These are phyloP conservation scores for Trapa bicornis DNA, from an alignment of 345 rosid species.

Conservation along the genomic window DNA sequence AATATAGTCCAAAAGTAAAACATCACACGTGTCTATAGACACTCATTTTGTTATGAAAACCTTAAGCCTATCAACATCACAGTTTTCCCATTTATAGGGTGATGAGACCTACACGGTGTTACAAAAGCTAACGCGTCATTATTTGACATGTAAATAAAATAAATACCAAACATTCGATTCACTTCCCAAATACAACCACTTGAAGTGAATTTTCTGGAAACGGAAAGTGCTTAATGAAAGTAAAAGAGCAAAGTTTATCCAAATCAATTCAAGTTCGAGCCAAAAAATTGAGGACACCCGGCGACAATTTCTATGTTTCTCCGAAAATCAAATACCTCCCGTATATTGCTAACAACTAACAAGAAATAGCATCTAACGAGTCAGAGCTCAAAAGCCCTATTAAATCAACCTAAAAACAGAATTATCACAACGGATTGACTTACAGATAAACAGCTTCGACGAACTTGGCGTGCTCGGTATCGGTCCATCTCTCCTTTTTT, in stretches of 20 bases:
- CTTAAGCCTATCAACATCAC: no score
- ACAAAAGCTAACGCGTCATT: no score
- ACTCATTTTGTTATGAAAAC: no score
- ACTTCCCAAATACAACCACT: background rate
- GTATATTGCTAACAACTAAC: background rate
- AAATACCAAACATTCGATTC: background rate
- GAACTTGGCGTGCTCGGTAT: constrained; percentile 91
- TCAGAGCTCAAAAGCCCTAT: no score
- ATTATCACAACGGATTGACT: constrained; percentile 6
- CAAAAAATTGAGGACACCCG: background rate
- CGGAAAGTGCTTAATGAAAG: background rate
- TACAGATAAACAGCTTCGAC: constrained; percentile 90
- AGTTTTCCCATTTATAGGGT: background rate
- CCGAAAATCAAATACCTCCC: background rate
- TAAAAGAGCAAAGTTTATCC: background rate
- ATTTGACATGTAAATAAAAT: background rate
- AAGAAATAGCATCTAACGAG: background rate
- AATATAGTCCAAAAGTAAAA: no score
- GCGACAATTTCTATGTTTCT: background rate
- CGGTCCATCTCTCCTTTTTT: constrained; percentile 92
- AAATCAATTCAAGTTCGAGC: background rate
- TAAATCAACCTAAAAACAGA: background rate
- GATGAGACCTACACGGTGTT: background rate
- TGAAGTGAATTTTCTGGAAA: background rate
- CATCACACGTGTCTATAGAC: no score